Conservation (phyloP, 495 filamentous ascomycete genomes). For the Aspergillus steynii region DNA sequence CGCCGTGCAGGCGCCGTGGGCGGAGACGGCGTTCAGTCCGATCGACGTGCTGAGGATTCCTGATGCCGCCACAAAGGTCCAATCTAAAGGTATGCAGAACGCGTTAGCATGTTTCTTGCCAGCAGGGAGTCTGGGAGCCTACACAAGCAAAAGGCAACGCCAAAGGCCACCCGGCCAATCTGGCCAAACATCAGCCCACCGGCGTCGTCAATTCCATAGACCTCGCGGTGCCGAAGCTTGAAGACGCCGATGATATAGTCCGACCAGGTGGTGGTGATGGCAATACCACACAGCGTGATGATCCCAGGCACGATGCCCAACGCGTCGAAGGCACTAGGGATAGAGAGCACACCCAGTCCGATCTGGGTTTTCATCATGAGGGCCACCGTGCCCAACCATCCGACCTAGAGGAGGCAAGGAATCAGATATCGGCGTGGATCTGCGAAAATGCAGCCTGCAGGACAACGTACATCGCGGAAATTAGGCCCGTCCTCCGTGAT, state of each 20-base stretch:
- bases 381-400: slow-evolving; percentile 15
- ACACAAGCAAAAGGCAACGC: slow-evolving; percentile 40
- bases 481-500: slow-evolving; percentile 14
- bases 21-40: slow-evolving; percentile 59
- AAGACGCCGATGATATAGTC: slow-evolving; percentile 66
- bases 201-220: slow-evolving; percentile 63
- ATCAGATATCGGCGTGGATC: background rate
- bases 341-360: slow-evolving; percentile 55
- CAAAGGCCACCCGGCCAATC: slow-evolving; percentile 56
- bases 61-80: slow-evolving; percentile 19
- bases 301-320: slow-evolving; percentile 53
- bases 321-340: slow-evolving; percentile 54
- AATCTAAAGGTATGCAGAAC: slow-evolving; percentile 23
- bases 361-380: slow-evolving; percentile 40
- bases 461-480: slow-evolving; percentile 11
- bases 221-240: slow-evolving; percentile 59
- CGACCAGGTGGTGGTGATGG: slow-evolving; percentile 65
- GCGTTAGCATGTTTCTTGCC: no score
- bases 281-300: slow-evolving; percentile 52
- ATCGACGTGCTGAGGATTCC: slow-evolving; percentile 63
- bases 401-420: slow-evolving; percentile 9
- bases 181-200: slow-evolving; percentile 57
- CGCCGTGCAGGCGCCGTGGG: slow-evolving; percentile 57
- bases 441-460: no score
- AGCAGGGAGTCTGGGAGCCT: background rate